Conservation (phyloP, 805 yeast species). For the Tetrapisispora fleetii region DNA sequence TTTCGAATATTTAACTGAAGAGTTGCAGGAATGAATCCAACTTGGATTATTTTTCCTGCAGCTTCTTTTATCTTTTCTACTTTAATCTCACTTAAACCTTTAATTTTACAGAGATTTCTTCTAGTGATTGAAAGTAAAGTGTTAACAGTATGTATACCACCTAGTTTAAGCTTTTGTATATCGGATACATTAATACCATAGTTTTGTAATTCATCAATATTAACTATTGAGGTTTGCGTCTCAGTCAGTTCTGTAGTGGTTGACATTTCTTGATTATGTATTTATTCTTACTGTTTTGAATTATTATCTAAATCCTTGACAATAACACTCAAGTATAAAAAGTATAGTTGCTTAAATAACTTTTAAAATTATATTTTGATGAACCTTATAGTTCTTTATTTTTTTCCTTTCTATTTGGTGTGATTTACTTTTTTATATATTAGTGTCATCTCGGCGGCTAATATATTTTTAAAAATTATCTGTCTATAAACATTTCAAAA, state of each 20-base stretch:
- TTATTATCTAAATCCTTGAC: too few species aligned
- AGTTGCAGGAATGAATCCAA: slow-evolving; percentile 68
- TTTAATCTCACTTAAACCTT: slow-evolving; percentile 66
- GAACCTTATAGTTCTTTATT: too few species aligned
- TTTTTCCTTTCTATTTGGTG: too few species aligned
- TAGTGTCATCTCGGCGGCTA: too few species aligned
- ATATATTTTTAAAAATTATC: too few species aligned
- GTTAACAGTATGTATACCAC: slow-evolving; percentile 61
- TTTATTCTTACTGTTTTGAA: background rate
- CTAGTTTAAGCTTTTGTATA: slow-evolving; percentile 53
- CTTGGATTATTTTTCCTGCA: slow-evolving; percentile 52
- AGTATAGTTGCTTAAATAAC: too few species aligned
- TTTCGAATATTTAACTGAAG: slow-evolving; percentile 56
- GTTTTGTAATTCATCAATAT: slow-evolving; percentile 45
- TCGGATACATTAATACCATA: slow-evolving; percentile 68
- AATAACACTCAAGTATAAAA: too few species aligned
- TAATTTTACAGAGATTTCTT: slow-evolving; percentile 52
- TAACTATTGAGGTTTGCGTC: slow-evolving; percentile 20
- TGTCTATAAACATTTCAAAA: too few species aligned
- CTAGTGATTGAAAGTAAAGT: slow-evolving; percentile 52
- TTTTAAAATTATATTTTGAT: too few species aligned
- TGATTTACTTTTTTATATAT: too few species aligned
- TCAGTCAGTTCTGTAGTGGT: slow-evolving; percentile 7
- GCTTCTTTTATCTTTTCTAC: slow-evolving; percentile 71
- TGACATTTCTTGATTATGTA: slow-evolving; percentile 6